Percentiles rank a stretch among this genome's conserved stretches.
phyloP scores from a whole-genome alignment of 1,284 basidiomycete genomes.

The Dichomitus squalens region DNA sequence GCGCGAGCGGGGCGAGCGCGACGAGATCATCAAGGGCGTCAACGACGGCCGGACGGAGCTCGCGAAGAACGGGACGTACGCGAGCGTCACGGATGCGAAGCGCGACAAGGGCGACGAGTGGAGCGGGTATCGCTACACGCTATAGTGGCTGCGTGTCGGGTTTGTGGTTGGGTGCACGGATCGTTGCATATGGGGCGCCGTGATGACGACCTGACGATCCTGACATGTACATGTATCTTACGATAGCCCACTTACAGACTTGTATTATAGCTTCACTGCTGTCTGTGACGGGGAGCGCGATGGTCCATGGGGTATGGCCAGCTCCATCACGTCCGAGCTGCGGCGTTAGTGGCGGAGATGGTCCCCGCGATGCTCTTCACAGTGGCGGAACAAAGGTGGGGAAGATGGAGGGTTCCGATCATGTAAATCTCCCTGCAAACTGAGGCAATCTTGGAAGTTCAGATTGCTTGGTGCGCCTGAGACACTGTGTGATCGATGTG shows the following conservation, averaged over 20 bases:
- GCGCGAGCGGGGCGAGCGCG: slow-evolving; percentile 47
- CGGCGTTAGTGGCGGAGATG: too few relatives aligned
- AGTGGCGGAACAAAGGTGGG: neutral
- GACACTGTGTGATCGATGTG: neutral
- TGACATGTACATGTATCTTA: too few relatives aligned
- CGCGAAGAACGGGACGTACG: slow-evolving; percentile 36
- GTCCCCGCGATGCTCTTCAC: neutral
- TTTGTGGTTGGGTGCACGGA: neutral
- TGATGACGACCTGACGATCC: too few relatives aligned
- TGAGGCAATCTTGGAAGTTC: neutral
- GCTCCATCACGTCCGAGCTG: too few relatives aligned
- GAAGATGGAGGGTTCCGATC: neutral
- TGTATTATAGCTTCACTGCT: too few relatives aligned
- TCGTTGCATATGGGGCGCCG: too few relatives aligned
- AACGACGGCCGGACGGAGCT: slow-evolving; percentile 31
- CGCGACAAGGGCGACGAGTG: slow-evolving; percentile 41
- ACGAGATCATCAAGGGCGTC: slow-evolving; percentile 46
- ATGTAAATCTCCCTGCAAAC: neutral
- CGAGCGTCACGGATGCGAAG: slow-evolving; percentile 39
- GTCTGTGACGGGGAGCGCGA: too few relatives aligned
- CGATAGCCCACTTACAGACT: too few relatives aligned
- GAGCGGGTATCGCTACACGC: slow-evolving; percentile 41
- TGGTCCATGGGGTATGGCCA: too few relatives aligned
- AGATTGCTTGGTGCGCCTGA: neutral
- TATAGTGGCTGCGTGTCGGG: slow-evolving; percentile 19